These are phyloP conservation scores for Dendrostoma leiphaemia DNA, from an alignment of 2,329 filamentous ascomycete species.

Conservation along the genomic window DNA sequence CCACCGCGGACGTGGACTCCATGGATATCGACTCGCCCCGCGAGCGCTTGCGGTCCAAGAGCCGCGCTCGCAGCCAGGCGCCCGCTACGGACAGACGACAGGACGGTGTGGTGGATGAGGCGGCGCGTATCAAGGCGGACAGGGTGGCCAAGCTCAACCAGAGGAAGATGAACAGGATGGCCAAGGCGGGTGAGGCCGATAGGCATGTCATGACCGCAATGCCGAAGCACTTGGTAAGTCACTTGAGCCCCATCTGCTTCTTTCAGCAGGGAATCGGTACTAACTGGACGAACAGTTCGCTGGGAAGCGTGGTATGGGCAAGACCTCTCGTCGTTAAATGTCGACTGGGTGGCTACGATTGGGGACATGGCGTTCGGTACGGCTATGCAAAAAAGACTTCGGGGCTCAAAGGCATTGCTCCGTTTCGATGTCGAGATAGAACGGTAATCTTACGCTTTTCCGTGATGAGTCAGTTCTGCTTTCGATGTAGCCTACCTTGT, in stretches of 20 bases:
- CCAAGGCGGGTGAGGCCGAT: slow-evolving; percentile 94
- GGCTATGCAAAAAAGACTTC: slow-evolving; percentile 9
- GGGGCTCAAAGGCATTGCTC: slow-evolving; percentile 1
- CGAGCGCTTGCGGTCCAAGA: slow-evolving; percentile 69
- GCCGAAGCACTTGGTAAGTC: slow-evolving; percentile 87
- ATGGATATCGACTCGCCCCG: slow-evolving; percentile 71
- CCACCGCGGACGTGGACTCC: slow-evolving; percentile 62
- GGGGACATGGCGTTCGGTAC: slow-evolving; percentile 16
- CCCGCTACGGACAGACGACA: slow-evolving; percentile 66
- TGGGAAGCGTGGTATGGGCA: slow-evolving; percentile 93
- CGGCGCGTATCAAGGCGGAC: slow-evolving; percentile 74
- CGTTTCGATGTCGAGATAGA: slow-evolving; percentile 3
- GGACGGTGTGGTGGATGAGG: slow-evolving; percentile 72
- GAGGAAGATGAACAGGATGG: slow-evolving; percentile 99
- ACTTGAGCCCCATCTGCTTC: neutral
- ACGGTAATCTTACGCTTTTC: neutral
- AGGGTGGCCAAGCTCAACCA: slow-evolving; percentile 84
- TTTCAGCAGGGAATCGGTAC: slow-evolving; percentile 21
- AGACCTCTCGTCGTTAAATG: slow-evolving; percentile 68
- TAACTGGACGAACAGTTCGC: slow-evolving; percentile 58
- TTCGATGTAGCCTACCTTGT: neutral
- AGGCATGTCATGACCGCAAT: slow-evolving; percentile 79
- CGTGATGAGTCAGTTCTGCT: neutral
- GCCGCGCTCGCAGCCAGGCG: slow-evolving; percentile 60
- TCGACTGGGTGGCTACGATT: slow-evolving; percentile 1